A percentile compares a stretch with the other conserved stretches of the same genome.
These are phyloP conservation scores for Boletellus dicymbophilus DNA, from an alignment of 1,284 basidiomycete species.

Conservation along the genomic window DNA sequence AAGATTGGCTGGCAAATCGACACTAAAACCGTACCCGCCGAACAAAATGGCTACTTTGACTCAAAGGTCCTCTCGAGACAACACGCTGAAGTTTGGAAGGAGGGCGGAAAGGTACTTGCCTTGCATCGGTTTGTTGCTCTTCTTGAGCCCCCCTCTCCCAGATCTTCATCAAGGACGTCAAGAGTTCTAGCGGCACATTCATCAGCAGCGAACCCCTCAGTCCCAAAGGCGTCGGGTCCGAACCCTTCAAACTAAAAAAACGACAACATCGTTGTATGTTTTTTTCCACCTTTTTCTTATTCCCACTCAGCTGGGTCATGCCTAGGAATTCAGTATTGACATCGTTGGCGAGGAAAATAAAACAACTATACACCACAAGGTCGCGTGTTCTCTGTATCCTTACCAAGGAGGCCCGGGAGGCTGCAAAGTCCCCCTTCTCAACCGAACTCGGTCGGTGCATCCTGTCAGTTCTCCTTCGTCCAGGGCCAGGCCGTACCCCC, in stretches of 20 bases:
- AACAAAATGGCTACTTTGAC: conserved; percentile 98
- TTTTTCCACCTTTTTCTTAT: conserved; percentile 13
- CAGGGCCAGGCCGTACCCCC: conserved; percentile 34
- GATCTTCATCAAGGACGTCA: conserved; percentile 99
- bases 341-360: conserved; percentile 99
- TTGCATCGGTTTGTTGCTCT: no score
- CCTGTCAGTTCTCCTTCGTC: conserved; percentile 38
- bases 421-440: conserved; percentile 30
- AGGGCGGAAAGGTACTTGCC: no score
- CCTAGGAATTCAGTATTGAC: conserved; percentile 97
- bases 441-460: conserved; percentile 29
- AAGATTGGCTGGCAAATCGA: conserved; percentile 99
- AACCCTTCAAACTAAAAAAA: conserved; percentile 93
- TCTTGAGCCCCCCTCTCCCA: no score
- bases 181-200: conserved; percentile 99
- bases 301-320: not conserved
- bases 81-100: no score
- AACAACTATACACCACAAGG: conserved; percentile 98
- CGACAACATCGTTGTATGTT: conserved; percentile 84
- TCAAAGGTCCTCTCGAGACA: no score
- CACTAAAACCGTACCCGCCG: conserved; percentile 92
- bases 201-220: conserved; percentile 94
- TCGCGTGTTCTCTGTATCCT: conserved; percentile 92
- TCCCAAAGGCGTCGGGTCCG: conserved; percentile 89
- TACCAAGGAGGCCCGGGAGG: conserved; percentile 77